Base-by-base conservation (phyloP, 805 yeast genomes). In the Metschnikowia orientalis region DNA sequence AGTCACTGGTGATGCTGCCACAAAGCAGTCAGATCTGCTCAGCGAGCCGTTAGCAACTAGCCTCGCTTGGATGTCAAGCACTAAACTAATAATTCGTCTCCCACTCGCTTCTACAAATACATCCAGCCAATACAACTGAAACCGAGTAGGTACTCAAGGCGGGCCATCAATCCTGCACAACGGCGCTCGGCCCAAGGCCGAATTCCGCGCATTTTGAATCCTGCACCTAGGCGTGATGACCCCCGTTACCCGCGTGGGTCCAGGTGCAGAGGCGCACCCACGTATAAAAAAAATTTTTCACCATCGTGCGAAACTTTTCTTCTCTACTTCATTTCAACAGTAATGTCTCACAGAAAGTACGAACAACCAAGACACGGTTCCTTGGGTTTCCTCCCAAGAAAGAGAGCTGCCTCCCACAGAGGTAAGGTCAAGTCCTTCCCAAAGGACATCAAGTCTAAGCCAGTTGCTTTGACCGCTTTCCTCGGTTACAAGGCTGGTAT, bases 351-450 rank as follows among this genome's bases (percentile, higher is more conserved):
- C 92, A 87, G 99, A 84, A 92, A 92, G 83, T 92, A 67, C 92
- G 97, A 92, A 86, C 95, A 92, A 61, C 99, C 99, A 80, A 88
- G 99, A 80, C 97, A 92, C 89, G 99, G 99, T 75, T 90, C 95
- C 72, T 79, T 92, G 71, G 98, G 97, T 67, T 92, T 88, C 95
- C 79, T 83, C 62, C 98, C 99, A 83, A 88, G 96, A 81, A 92
- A 92, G 96, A 88, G 98, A 81, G 88, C 97, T 67, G 81, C 94
- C 72, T 77, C 83, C 68, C 92, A 87, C 77, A 86, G 95, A 80
- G 98, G 96, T 75, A 89, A 86, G 79, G 92, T 89, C 67, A 90
- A 88, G 87, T 77, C 99, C 48, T 92, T 90, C 95, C 98, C 99
- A 69, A 88, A 82, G 80, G 97, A 90, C 72, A 95, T 86, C 72